These are phyloP conservation scores for Parathielavia appendiculata DNA, from an alignment of 495 filamentous ascomycete species.

Conservation along the genomic window DNA sequence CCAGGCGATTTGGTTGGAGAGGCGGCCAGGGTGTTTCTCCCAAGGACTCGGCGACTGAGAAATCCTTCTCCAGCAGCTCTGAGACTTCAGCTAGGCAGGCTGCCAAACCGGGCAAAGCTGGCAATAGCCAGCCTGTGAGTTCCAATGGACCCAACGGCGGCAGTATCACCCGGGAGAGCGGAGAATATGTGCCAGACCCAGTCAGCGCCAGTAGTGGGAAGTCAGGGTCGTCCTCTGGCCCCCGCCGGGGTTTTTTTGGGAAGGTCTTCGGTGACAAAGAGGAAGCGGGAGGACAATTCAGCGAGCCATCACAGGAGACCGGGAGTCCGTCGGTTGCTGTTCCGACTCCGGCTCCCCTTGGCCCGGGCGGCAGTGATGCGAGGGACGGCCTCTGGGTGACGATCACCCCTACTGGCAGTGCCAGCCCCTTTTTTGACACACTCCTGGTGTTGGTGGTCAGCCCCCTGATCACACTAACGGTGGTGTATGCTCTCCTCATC, in stretches of 20 bases:
- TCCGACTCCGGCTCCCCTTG: slow-evolving; percentile 12
- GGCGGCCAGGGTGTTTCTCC: slow-evolving; percentile 22
- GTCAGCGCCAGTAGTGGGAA: slow-evolving; percentile 25
- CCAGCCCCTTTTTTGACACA: slow-evolving; percentile 95
- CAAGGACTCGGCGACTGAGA: slow-evolving; percentile 9
- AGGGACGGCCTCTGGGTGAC: slow-evolving; percentile 94
- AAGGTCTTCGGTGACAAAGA: slow-evolving; percentile 48
- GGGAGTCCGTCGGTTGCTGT: neutral
- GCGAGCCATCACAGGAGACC: slow-evolving; percentile 8
- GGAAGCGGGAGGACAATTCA: slow-evolving; percentile 25
- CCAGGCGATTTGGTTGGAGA: slow-evolving; percentile 49
- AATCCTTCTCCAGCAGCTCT: neutral
- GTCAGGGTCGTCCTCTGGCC: slow-evolving; percentile 19
- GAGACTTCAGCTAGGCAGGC: neutral
- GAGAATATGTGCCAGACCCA: slow-evolving; percentile 53
- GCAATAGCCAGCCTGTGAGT: neutral
- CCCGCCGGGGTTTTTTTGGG: slow-evolving; percentile 35
- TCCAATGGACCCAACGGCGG: slow-evolving; percentile 1
- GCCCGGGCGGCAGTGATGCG: slow-evolving; percentile 34
- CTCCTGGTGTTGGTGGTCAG: slow-evolving; percentile 88
- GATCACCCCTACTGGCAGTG: slow-evolving; percentile 81
- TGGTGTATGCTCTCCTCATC: slow-evolving; percentile 87
- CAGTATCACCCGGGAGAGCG: slow-evolving; percentile 48
- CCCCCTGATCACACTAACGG: slow-evolving; percentile 82
- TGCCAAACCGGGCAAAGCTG: neutral